Evolutionary conservation across 805 yeast species (phyloP), one percentile per base, ranked within the genome.

Genomic region (Zygosaccharomyces pseudorouxii): DNA sequence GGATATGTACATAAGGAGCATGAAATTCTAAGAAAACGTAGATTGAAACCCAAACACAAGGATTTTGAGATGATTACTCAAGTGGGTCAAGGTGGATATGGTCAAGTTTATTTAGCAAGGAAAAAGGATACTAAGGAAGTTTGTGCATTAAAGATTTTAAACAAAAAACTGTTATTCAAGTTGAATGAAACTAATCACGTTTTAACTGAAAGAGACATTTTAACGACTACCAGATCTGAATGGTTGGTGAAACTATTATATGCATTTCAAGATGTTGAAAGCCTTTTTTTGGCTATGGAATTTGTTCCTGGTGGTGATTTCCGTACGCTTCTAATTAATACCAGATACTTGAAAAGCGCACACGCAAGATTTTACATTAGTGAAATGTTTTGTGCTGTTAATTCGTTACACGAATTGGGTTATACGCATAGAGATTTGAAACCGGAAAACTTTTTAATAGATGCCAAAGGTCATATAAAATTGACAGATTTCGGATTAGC

Each of bases 271-370:
- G 98, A 93, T 69, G 69, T 83, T 0, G 90, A 86, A 53, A 86
- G 86, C 62, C 86, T 93, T 27, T 93, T 88, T 59, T 74, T 93
- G 62, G 99, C 99, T 2, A 93, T 93, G 99, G 99, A 93, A 67
- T 93, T 87, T 68, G 99, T 93, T n/a, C 97, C 99, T 7, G 99
- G 99, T 50, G 99, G 99, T 46, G 99, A 93, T 65, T 93, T 88
- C 73, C 82, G 99, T 64, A 93, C 99, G 0, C 71, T 93, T 51
- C 78, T 93, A 55, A 90, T 89, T 67, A 92, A 90, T 65, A 92
- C 98, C 5, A 96, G 96, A 30, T 86, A 86, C 49, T 73, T 93
- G 57, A 86, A 88, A 52, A 96, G 98, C 2, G 89, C 95, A 3
- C 99, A 93, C 64, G 95, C 98, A 0, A 79, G 98, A 50, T 93